Conservation (phyloP, 2,329 filamentous ascomycete species). For the Pseudocercospora pini-densiflorae region DNA sequence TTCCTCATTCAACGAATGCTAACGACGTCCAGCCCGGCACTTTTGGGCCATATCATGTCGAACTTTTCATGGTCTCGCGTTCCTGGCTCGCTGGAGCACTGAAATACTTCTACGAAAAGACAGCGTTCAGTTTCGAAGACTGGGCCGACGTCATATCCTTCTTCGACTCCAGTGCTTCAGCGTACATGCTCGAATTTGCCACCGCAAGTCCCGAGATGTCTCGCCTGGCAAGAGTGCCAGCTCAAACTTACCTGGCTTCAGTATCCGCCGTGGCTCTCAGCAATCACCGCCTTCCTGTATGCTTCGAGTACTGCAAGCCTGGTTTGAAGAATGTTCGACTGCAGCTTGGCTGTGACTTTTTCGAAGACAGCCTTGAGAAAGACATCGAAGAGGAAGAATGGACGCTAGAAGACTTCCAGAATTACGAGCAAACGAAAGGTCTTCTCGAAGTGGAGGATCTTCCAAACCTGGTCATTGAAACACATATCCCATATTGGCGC, state of each 20-base stretch:
- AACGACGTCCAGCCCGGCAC: background rate
- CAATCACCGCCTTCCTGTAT: too few relatives aligned
- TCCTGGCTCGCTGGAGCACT: background rate
- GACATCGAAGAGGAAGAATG: background rate
- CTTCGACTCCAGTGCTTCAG: background rate
- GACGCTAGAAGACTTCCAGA: background rate
- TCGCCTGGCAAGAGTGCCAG: too few relatives aligned
- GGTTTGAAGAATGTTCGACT: too few relatives aligned
- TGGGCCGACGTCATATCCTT: background rate
- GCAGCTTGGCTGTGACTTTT: background rate
- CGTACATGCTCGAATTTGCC: background rate
- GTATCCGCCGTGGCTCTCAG: too few relatives aligned
- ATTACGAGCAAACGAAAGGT: background rate
- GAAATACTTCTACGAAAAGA: background rate
- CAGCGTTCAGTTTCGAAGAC: background rate
- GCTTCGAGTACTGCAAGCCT: too few relatives aligned
- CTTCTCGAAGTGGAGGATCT: background rate
- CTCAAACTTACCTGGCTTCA: too few relatives aligned
- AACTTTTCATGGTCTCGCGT: slow-evolving; percentile 3
- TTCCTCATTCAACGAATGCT: too few relatives aligned
- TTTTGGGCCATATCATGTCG: background rate
- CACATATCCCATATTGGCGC: background rate
- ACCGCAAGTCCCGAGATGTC: too few relatives aligned
- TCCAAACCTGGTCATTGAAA: background rate
- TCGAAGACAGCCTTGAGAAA: background rate